Evolutionary conservation across 345 rosid species (phyloP).

Genomic region (Melastoma malabathricum): DNA sequence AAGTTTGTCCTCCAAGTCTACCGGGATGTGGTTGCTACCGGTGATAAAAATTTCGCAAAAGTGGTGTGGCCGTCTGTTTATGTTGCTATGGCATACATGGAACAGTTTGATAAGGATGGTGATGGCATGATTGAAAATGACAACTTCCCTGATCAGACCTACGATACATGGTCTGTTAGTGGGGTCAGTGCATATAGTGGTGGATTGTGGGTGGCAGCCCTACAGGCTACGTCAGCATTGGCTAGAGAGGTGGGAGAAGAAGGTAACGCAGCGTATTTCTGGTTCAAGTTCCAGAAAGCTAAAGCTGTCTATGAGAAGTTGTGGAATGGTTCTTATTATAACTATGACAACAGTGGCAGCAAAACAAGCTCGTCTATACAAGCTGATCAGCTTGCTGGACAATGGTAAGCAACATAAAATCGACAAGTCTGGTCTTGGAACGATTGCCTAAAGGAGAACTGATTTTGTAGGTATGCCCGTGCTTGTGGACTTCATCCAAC

Average conservation of each 20-base stretch:
- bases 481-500: constrained; percentile 73
- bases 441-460: constrained; percentile 3
- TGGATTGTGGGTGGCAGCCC: constrained; percentile 88
- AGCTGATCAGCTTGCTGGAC: constrained; percentile 96
- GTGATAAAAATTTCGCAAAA: constrained; percentile 61
- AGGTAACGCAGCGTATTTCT: constrained; percentile 53
- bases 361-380: constrained; percentile 65
- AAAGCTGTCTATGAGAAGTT: constrained; percentile 55
- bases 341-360: constrained; percentile 58
- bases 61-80: constrained; percentile 92
- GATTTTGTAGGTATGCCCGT: constrained; percentile 52
- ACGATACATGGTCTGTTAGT: constrained; percentile 86
- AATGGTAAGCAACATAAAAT: constrained; percentile 35
- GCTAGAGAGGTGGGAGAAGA: constrained; percentile 70
- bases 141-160: constrained; percentile 94
- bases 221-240: constrained; percentile 91
- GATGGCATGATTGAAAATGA: constrained; percentile 97
- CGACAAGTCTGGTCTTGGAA: not conserved
- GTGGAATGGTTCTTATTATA: constrained; percentile 92
- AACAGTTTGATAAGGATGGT: constrained; percentile 82
- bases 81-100: constrained; percentile 83
- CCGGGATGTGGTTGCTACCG: constrained; percentile 79
- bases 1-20: constrained; percentile 90
- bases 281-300: constrained; percentile 76
- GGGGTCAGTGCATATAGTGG: constrained; percentile 88